phyloP scores from a whole-genome alignment of 192 early-diverging fungal genomes.

The Backusella parvicylindrica region DNA sequence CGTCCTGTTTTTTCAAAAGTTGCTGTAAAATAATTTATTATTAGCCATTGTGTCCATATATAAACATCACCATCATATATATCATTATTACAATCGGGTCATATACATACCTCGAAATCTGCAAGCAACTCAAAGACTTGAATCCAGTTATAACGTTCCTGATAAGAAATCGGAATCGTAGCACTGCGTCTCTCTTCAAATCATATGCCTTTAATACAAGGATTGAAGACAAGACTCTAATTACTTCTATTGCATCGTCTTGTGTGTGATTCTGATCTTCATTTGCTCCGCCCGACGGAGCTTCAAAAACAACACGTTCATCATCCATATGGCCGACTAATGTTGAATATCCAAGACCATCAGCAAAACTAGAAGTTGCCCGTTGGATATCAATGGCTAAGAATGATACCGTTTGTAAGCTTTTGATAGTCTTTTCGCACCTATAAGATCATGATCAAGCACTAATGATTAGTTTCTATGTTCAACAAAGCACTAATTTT shows the following conservation, averaged over 20 bases:
- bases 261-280: not conserved
- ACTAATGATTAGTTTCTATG: not conserved
- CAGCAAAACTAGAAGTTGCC: not conserved
- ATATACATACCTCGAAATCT: conserved; percentile 1
- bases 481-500: too few relatives aligned
- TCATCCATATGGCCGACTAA: not conserved
- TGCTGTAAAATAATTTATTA: conserved; percentile 6
- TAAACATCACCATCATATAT: not conserved
- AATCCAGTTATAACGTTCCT: not conserved
- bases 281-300: not conserved
- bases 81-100: too few relatives aligned
- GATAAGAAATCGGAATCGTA: not conserved
- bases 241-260: not conserved
- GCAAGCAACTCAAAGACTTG: conserved; percentile 2
- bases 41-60: conserved; percentile 1
- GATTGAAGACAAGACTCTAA: not conserved
- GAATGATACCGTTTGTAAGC: not conserved
- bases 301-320: not conserved
- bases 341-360: not conserved
- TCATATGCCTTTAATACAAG: not conserved
- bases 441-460: not conserved
- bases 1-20: not conserved
- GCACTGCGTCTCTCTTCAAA: conserved; percentile 5
- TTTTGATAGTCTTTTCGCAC: not conserved
- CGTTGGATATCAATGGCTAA: not conserved